phyloP scores from a whole-genome alignment of 768 basidiomycete species.

The Boletus rubescentipes region DNA sequence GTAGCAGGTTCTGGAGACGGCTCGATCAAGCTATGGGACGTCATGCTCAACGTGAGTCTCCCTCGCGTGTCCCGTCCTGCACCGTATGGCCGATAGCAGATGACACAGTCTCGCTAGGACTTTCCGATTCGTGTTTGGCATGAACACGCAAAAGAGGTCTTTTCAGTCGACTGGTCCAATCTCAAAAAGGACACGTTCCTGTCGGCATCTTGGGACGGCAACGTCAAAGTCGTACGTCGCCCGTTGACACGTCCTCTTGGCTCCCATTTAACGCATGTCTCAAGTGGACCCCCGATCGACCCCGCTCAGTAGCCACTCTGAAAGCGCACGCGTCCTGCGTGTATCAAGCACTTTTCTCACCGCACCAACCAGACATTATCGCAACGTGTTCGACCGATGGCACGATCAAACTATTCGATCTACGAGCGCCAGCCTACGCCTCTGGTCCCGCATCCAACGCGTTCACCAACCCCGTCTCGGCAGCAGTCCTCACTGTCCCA shows the following conservation, averaged over 20 bases:
- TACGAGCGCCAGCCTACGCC: conserved; percentile 61
- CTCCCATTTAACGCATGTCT: background rate
- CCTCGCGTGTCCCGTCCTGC: background rate
- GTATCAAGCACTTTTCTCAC: conserved; percentile 90
- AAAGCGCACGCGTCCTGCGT: conserved; percentile 84
- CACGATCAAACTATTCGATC: conserved; percentile 79
- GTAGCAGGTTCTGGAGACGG: conserved; percentile 90
- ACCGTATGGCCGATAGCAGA: conserved; percentile 21
- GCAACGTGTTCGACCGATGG: conserved; percentile 89
- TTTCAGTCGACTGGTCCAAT: conserved; percentile 95
- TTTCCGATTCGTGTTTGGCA: conserved; percentile 90
- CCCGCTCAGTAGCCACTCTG: conserved; percentile 75
- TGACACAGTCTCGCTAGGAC: conserved; percentile 53
- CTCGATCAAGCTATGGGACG: conserved; percentile 87
- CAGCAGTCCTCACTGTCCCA: conserved; percentile 73
- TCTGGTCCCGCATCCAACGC: conserved; percentile 49
- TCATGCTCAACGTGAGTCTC: conserved; percentile 70
- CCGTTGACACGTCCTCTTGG: background rate
- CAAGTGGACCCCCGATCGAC: conserved; percentile 86
- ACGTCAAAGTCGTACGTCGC: conserved; percentile 77
- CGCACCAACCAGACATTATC: conserved; percentile 80
- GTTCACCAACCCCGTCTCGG: conserved; percentile 67
- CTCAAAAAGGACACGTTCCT: conserved; percentile 83
- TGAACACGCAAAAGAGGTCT: conserved; percentile 91
- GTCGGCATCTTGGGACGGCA: conserved; percentile 91